Base-by-base conservation (phyloP, 768 basidiomycete species). In the Panaeolus cyanescens region DNA sequence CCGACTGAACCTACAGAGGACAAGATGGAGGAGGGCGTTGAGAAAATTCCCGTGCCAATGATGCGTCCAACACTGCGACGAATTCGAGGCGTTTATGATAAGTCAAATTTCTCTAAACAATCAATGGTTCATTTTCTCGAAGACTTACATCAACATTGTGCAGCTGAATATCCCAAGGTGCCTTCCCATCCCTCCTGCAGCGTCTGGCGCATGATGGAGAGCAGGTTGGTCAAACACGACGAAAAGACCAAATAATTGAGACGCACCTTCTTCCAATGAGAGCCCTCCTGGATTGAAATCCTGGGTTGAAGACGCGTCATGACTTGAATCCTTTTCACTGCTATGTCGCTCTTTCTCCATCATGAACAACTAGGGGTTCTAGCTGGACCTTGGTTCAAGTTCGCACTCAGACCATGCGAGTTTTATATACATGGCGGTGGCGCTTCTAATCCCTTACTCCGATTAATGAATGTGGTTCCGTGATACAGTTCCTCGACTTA, bases 21-120 rank as follows among this genome's bases (percentile, higher is more conserved):
- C 31, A 88, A 77, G 65, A 88, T 87, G 0, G 82, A 83, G 0
- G 85, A 85, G 0, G 86, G 86, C 0, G 85, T 86, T 1, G 84
- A 84, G 72, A 87, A 87, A 61, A 88, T 87, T n/a, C 85, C 86
- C 0, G 85, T 87, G 0, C 86, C 85, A 63, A 86, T 85, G 60
- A 87, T 84, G 25, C 79, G 77, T 0, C 85, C 85, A 28, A 85
- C 79, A 33, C 80, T 78, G 58, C 25, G 25, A 6, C 34, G 15
- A 2, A 12, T 31, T 10, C 17, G 32, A 25, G 2, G 37, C 15
- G 37, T 15, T 10, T 58, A 32, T 32, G 25, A 50, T 50, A 15
- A 61, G 25, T 22, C 9, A 22, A 28, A 36, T 17, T 37, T 10
- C n/a, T 5, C 25, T 32, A 53, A 2, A 30, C 1, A 13, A 40